A percentile compares a stretch with the other conserved stretches of the same genome.
phyloP scores from a whole-genome alignment of 495 filamentous ascomycete species.

The Tricharina praecox region DNA sequence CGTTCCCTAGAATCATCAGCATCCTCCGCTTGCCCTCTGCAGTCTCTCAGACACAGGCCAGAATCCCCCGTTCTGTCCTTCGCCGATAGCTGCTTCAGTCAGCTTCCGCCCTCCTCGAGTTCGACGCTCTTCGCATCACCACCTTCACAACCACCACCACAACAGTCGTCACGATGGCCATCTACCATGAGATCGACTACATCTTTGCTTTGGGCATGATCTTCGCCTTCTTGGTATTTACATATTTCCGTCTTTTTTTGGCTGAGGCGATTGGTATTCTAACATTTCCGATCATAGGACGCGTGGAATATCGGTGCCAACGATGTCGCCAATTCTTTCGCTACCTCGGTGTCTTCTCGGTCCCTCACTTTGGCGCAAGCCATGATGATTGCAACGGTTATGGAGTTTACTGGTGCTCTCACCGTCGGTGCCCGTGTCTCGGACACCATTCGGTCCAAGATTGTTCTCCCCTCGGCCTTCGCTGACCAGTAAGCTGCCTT shows the following conservation, averaged over 20 bases:
- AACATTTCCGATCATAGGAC: constrained; percentile 17
- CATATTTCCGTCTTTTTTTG: no score
- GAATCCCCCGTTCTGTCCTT: no score
- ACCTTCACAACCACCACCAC: no score
- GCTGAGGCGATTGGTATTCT: no score
- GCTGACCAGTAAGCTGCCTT: constrained; percentile 32
- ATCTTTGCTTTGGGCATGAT: constrained; percentile 60
- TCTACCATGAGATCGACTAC: constrained; percentile 51
- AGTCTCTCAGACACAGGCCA: no score
- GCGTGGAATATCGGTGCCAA: constrained; percentile 35
- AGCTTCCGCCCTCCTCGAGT: no score
- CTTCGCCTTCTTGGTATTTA: constrained; percentile 47
- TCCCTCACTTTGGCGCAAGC: constrained; percentile 51
- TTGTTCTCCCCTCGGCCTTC: constrained; percentile 40
- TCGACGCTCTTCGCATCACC: no score
- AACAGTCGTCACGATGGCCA: no score
- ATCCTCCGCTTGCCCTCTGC: no score
- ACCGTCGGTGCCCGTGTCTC: constrained; percentile 47
- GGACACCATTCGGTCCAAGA: constrained; percentile 49
- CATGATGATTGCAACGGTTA: constrained; percentile 47
- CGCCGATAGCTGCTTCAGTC: no score
- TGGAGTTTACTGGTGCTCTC: constrained; percentile 51
- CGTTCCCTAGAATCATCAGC: no score
- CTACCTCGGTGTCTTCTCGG: constrained; percentile 51
- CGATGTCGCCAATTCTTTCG: constrained; percentile 66